Evolutionary conservation across 495 filamentous ascomycete genomes (phyloP), one percentile per base, ranked within the genome.

Genomic region (Stereocaulon alpinum): DNA sequence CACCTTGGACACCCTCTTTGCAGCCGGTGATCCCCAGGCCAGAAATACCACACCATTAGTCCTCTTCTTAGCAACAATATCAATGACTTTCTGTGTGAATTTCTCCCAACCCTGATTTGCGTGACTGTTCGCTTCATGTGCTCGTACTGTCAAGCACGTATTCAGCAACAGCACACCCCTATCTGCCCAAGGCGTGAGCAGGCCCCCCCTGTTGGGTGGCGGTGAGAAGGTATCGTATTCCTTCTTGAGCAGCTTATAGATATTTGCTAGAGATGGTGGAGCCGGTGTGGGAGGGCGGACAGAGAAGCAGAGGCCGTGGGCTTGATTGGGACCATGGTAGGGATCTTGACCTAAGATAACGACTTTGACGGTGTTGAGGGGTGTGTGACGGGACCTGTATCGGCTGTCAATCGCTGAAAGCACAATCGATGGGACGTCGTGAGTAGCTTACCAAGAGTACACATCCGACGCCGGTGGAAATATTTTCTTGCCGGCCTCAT

Each of bases 341-440:
- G 93, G 93, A 70, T 98, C 93, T 73, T 98, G 93, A 61, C 94
- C 93, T 45, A 96, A 66, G 70, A 98, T 87, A 9, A 98, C 89
- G 49, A 83, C 84, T 67, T 92, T 93, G 58, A 97, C 91, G 2
- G 74, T 86, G 73, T 85, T 72, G 57, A 97, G 81, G 29, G 93
- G 94, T 1, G 92, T 96, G 70, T 94, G 84, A 37, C 90, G 85
- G 54, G 89, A 94, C 88, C 88, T 94, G 57, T 17, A 52, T 14
- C 11, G 22, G 15, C 22, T 54, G 51, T 43, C 30, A 42, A 30
- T 37, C 18, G 24, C 6, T 24, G 3, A 18, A 56, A 6, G 3
- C 22, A 17, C 32, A 12, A 24, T 30, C n/a, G 11, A 29, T 24
- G 27, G 27, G 27, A 11, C 17, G 6, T 34, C 42, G 24, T 6